These are phyloP conservation scores for Penicillium crustosum DNA, from an alignment of 2,329 filamentous ascomycete species.

Conservation along the genomic window DNA sequence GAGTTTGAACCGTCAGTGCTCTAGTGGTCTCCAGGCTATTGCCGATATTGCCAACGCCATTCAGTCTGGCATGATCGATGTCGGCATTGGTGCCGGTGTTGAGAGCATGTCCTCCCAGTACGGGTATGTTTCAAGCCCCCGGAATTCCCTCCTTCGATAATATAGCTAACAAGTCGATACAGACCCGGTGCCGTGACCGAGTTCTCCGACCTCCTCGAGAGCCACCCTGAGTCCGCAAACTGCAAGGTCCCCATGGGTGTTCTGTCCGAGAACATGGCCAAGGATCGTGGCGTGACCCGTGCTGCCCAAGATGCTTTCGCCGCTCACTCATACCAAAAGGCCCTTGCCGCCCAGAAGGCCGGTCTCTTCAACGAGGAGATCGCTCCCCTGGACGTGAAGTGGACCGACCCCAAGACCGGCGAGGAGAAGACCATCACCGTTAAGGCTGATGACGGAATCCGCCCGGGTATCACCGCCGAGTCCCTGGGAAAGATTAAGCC, in stretches of 20 bases:
- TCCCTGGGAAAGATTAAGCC: constrained; percentile 86
- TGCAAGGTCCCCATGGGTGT: constrained; percentile 98
- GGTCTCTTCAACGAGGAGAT: constrained; percentile 96
- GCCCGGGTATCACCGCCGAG: constrained; percentile 81
- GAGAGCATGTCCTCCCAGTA: constrained; percentile 96
- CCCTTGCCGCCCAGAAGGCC: constrained; percentile 74
- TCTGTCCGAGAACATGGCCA: constrained; percentile 91
- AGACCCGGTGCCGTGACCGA: constrained; percentile 83
- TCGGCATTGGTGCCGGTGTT: constrained; percentile 90
- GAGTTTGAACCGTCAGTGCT: constrained; percentile 91
- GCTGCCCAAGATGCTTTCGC: constrained; percentile 86
- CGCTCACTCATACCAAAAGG: constrained; percentile 89
- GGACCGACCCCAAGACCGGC: constrained; percentile 85
- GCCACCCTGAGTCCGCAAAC: constrained; percentile 78
- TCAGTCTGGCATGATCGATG: constrained; percentile 85
- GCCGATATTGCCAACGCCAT: constrained; percentile 95
- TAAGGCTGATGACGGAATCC: constrained; percentile 80
- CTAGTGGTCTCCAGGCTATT: constrained; percentile 85
- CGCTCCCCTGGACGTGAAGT: constrained; percentile 78
- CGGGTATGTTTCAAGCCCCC: constrained; percentile 58
- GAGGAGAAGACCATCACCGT: constrained; percentile 83
- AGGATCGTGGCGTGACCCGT: constrained; percentile 72
- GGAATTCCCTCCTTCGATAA: neutral
- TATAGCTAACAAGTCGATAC: constrained; percentile 4
- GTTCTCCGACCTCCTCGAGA: constrained; percentile 86